These are phyloP conservation scores for Dissophora globulifera DNA, from an alignment of 192 early-diverging fungal genomes.

Conservation along the genomic window DNA sequence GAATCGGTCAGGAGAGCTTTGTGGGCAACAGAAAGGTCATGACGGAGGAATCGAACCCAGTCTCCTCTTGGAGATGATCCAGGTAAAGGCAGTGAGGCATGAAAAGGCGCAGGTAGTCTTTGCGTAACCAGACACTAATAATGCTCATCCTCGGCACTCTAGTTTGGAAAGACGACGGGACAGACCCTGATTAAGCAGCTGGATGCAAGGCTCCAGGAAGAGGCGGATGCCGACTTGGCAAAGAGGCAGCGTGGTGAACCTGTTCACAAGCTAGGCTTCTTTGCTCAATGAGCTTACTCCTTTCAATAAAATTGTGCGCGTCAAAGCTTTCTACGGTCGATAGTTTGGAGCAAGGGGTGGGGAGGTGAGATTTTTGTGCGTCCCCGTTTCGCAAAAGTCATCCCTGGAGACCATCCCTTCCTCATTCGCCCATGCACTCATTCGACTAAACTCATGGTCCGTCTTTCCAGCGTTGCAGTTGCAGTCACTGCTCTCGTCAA, in stretches of 20 bases:
- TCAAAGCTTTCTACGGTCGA: too few species aligned
- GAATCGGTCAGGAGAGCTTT: conserved; percentile 82
- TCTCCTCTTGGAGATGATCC: conserved; percentile 83
- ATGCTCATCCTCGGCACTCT: background rate
- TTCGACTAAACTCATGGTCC: too few species aligned
- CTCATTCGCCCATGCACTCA: too few species aligned
- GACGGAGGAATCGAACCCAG: conserved; percentile 80
- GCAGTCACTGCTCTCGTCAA: too few species aligned
- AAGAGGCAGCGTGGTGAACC: conserved; percentile 56
- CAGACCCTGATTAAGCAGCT: conserved; percentile 59
- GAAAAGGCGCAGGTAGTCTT: conserved; percentile 18
- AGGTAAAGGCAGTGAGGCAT: conserved; percentile 55
- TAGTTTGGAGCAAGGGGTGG: too few species aligned
- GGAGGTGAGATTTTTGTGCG: too few species aligned
- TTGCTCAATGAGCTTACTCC: conserved; percentile 62
- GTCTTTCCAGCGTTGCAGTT: too few species aligned
- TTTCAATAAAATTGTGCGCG: too few species aligned
- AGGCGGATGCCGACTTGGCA: conserved; percentile 53
- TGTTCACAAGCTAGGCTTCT: conserved; percentile 67
- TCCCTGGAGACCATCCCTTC: too few species aligned
- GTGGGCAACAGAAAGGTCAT: conserved; percentile 87
- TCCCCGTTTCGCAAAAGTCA: too few species aligned
- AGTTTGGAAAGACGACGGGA: conserved; percentile 59
- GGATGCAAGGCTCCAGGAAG: conserved; percentile 59
- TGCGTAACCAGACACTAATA: background rate